A percentile compares a stretch with the other conserved stretches of the same genome.
Evolutionary conservation across 805 yeast genomes (phyloP).

Genomic region (Candida boleticola): DNA sequence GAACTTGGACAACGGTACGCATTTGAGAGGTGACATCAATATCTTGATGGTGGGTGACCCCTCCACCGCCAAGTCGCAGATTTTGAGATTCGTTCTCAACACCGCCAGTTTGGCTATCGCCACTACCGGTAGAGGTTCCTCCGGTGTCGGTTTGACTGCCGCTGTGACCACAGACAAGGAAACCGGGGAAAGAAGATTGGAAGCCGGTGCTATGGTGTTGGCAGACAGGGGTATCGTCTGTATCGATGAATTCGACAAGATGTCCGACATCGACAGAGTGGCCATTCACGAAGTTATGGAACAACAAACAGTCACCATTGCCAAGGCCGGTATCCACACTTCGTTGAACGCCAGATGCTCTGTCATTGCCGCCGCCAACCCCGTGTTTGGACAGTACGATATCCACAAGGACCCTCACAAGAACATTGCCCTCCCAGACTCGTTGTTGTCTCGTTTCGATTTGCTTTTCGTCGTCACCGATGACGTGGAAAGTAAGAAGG

Average conservation of each 20-base stretch:
- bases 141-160: conserved; percentile 99
- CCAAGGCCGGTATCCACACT: conserved; percentile 97
- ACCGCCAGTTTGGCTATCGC: conserved; percentile 96
- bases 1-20: conserved; percentile 91
- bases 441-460: conserved; percentile 94
- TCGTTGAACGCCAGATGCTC: conserved; percentile 95
- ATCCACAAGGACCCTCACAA: conserved; percentile 94
- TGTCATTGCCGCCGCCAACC: conserved; percentile 97
- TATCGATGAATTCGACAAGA: conserved; percentile 98
- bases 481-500: conserved; percentile 82
- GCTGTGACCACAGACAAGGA: conserved; percentile 96
- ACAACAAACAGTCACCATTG: conserved; percentile 97
- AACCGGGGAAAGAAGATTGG: conserved; percentile 93
- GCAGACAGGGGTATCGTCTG: conserved; percentile 98
- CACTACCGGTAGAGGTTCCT: conserved; percentile 98
- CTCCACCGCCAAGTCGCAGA: conserved; percentile 96
- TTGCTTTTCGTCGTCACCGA: conserved; percentile 93
- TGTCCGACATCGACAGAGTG: conserved; percentile 95
- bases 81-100: conserved; percentile 88
- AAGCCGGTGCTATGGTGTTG: conserved; percentile 99
- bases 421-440: conserved; percentile 95
- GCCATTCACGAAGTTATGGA: conserved; percentile 99
- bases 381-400: conserved; percentile 95
- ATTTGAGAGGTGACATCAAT: conserved; percentile 96
- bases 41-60: conserved; percentile 98